Percentiles rank a stretch among this genome's conserved stretches.
Evolutionary conservation across 345 rosid species (phyloP).

Genomic region (Streptanthus diversifolius): DNA sequence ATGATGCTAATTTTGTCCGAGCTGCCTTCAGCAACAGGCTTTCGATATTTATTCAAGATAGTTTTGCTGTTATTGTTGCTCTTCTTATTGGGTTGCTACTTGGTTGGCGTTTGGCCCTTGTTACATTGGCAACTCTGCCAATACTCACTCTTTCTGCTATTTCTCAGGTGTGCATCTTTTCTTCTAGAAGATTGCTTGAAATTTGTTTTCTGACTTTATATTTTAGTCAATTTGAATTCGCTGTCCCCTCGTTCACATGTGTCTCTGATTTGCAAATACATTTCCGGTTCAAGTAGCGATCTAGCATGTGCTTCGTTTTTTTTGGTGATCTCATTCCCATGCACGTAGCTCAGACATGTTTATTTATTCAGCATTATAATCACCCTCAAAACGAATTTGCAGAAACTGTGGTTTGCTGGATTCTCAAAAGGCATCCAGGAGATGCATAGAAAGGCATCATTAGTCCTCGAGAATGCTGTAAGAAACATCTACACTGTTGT

Average conservation of each 20-base stretch:
- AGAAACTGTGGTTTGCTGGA: constrained; percentile 99
- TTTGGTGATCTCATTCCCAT: background rate
- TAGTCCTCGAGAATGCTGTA: constrained; percentile 99
- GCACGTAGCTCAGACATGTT: background rate
- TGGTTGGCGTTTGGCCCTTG: constrained; percentile 90
- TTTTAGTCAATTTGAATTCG: background rate
- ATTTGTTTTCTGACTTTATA: background rate
- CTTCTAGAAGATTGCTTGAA: background rate
- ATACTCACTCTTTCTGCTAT: constrained; percentile 80
- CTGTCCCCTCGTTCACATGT: background rate
- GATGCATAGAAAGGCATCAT: constrained; percentile 98
- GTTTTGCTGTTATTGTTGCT: constrained; percentile 88
- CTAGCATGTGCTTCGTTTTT: background rate
- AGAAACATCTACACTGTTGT: constrained; percentile 98
- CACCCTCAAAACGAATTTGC: constrained; percentile 30
- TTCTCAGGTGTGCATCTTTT: constrained; percentile 74
- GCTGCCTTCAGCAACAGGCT: constrained; percentile 99
- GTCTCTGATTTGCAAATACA: background rate
- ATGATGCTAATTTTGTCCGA: constrained; percentile 98
- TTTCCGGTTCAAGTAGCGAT: background rate
- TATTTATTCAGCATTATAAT: background rate
- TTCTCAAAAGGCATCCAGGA: constrained; percentile 99
- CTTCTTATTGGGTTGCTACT: constrained; percentile 81
- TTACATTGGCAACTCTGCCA: constrained; percentile 91
- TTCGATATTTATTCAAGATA: constrained; percentile 95